These are phyloP conservation scores for Vitis amurensis DNA, from an alignment of 164 flowering plant species.

Conservation along the genomic window DNA sequence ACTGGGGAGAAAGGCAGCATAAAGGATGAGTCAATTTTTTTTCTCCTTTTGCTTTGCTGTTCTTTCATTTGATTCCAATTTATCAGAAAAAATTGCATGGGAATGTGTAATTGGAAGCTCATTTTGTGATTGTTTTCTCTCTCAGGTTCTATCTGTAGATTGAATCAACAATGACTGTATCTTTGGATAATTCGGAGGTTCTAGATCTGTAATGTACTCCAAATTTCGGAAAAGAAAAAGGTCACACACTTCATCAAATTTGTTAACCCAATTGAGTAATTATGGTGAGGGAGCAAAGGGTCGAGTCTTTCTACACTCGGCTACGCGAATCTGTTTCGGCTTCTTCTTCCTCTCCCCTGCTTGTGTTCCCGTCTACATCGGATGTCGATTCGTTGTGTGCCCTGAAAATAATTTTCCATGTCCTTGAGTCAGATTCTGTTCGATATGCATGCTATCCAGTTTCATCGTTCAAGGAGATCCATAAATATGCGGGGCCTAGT, in stretches of 20 bases:
- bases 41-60: no score
- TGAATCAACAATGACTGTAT: no score
- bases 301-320: slow-evolving; percentile 64
- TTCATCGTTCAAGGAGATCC: slow-evolving; percentile 74
- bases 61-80: no score
- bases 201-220: background rate
- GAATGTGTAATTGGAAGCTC: no score
- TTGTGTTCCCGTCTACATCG: slow-evolving; percentile 86
- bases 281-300: slow-evolving; percentile 75
- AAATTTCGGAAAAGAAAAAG: background rate
- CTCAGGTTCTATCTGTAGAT: no score
- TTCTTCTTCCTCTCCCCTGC: slow-evolving; percentile 60
- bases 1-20: no score
- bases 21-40: no score
- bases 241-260: background rate
- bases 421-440: slow-evolving; percentile 75
- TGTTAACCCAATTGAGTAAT: slow-evolving; percentile 12
- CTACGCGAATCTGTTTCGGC: slow-evolving; percentile 58
- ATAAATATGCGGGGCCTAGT: slow-evolving; percentile 52
- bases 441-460: slow-evolving; percentile 85
- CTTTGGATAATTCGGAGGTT: background rate
- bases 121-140: no score
- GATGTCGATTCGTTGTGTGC: slow-evolving; percentile 91
- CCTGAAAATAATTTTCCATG: slow-evolving; percentile 60
- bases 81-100: no score